phyloP scores from a whole-genome alignment of 225 moss, liverwort and hornwort genomes.

The Neckera pumila region DNA sequence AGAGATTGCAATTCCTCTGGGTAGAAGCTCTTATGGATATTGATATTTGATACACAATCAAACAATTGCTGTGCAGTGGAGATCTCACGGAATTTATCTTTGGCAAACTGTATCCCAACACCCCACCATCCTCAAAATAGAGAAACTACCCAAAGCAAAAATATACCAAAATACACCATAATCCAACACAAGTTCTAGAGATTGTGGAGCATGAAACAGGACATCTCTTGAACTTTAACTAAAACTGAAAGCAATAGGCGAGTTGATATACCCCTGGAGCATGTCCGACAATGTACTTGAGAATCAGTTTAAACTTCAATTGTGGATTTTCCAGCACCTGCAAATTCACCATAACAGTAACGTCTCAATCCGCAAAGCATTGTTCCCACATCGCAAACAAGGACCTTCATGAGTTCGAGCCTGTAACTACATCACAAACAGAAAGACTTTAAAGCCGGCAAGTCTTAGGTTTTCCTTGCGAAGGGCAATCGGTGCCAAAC shows the following conservation, averaged over 20 bases:
- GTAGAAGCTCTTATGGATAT: conserved; percentile 7
- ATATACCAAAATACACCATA: background rate
- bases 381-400: background rate
- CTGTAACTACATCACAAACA: background rate
- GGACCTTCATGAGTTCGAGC: background rate
- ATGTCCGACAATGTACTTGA: conserved; percentile 16
- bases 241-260: background rate
- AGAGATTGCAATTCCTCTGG: conserved; percentile 22
- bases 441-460: background rate
- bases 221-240: background rate
- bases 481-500: background rate
- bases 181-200: background rate
- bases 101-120: conserved; percentile 15
- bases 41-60: conserved; percentile 18
- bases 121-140: conserved; percentile 3
- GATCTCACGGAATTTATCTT: conserved; percentile 24
- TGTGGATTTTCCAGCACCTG: conserved; percentile 31
- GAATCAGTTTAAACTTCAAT: conserved; percentile 33
- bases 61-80: conserved; percentile 12
- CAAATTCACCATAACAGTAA: background rate
- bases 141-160: background rate
- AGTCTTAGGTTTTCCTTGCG: background rate
- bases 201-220: background rate
- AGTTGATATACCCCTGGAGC: conserved; percentile 24
- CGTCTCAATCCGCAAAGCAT: background rate